Base-by-base conservation (phyloP, 2,329 filamentous ascomycete genomes). In the Aspergillus quadricinctus region DNA sequence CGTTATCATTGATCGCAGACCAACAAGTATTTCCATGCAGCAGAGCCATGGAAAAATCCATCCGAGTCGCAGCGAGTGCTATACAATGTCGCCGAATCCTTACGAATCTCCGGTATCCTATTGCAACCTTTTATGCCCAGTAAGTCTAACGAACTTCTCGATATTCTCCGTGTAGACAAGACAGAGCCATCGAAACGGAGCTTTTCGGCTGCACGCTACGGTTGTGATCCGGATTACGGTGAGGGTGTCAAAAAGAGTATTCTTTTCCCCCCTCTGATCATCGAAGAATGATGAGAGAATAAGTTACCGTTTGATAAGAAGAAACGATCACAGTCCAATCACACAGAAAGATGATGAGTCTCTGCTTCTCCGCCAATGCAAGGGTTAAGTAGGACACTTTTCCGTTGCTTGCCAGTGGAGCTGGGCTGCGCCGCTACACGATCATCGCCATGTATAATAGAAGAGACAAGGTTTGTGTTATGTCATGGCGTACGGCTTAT, bases 41-140 rank as follows among this genome's bases (percentile, higher is more conserved):
- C 81, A 6, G 79, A 80, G 43, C 92, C 92, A 0, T 97, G 93
- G 93, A 69, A 76, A 3, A 73, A 73, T 35, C 73, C 70, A 1
- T 68, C 54, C 48, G 72, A 80, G 2, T 75, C 87, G 17, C 77
- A 87, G 61, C 78, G 80, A 63, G 81, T 83, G 40, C 79, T 99
- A 28, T 97, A 84, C 71, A 80, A 88, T 46, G 79, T 81, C 46
- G 83, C 87, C 8, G 94, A 99, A 74, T 83, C 88, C 4, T 71
- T 97, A 49, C 88, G 94, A 40, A 84, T 97, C 25, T 79, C 81
- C 0, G 90, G 87, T 14, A 96, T 99, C 64, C 78, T 97, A 49
- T 77, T 99, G 48, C 92, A 96, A 72, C 92, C 94, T 1, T 90
- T 92, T 68, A 96, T 99, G 82, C 94, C 94, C 0, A 80, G 77